A percentile compares a stretch with the other conserved stretches of the same genome.
phyloP scores from a whole-genome alignment of 2,329 filamentous ascomycete species.

The Ceratocystis ficicola region DNA sequence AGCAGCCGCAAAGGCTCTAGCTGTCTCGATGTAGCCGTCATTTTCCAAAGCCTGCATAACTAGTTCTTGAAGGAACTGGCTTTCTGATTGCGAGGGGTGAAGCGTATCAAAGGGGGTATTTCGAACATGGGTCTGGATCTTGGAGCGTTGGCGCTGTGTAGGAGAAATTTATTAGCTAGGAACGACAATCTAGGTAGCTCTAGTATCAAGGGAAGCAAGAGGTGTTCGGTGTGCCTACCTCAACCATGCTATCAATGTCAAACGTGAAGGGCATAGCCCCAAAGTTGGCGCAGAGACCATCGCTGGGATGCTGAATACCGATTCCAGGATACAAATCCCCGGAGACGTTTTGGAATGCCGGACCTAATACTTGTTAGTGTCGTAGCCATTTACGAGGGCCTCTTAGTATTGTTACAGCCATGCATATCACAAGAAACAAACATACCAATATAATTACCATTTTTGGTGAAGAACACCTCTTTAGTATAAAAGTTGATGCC shows the following conservation, averaged over 20 bases:
- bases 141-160: background rate
- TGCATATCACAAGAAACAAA: conserved; percentile 14
- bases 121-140: background rate
- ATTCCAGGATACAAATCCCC: conserved; percentile 54
- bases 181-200: background rate
- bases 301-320: conserved; percentile 52
- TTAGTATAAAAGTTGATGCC: conserved; percentile 53
- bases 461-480: conserved; percentile 57
- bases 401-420: no score
- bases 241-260: conserved; percentile 79
- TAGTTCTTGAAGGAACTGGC: conserved; percentile 26
- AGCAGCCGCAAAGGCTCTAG: conserved; percentile 74
- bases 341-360: conserved; percentile 55
- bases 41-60: conserved; percentile 81
- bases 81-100: background rate
- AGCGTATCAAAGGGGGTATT: background rate
- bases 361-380: conserved; percentile 38
- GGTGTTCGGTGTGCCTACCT: conserved; percentile 49
- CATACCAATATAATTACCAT: conserved; percentile 45
- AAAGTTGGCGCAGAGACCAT: conserved; percentile 53
- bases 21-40: conserved; percentile 90
- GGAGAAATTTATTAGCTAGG: background rate
- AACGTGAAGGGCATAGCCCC: conserved; percentile 44
- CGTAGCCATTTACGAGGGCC: background rate
- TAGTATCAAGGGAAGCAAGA: background rate